phyloP scores from a whole-genome alignment of 768 basidiomycete species.

The Suillus subaureus region DNA sequence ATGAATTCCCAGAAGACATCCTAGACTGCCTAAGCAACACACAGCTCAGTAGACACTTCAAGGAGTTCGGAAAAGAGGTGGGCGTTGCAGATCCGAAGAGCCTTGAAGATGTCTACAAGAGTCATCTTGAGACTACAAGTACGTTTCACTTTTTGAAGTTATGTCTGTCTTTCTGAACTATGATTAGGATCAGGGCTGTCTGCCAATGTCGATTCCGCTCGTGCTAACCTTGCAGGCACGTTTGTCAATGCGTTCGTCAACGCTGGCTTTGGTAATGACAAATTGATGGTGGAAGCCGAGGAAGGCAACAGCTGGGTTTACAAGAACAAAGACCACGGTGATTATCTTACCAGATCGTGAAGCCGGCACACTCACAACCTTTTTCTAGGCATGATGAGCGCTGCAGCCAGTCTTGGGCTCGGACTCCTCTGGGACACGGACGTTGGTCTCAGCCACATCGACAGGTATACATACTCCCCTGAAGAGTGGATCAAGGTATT shows the following conservation, averaged over 20 bases:
- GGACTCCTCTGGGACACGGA: constrained; percentile 97
- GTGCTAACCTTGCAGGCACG: constrained; percentile 92
- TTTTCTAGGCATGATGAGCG: constrained; percentile 86
- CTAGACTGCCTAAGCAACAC: constrained; percentile 86
- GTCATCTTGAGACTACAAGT: constrained; percentile 91
- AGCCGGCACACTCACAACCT: background rate
- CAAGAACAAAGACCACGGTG: constrained; percentile 99
- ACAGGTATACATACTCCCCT: constrained; percentile 95
- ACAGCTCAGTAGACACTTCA: constrained; percentile 82
- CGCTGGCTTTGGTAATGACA: constrained; percentile 93
- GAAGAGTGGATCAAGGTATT: constrained; percentile 93
- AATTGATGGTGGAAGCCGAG: constrained; percentile 95
- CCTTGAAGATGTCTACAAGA: constrained; percentile 96
- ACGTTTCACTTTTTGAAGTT: constrained; percentile 20
- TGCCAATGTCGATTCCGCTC: constrained; percentile 87
- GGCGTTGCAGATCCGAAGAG: constrained; percentile 89
- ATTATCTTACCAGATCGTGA: constrained; percentile 17
- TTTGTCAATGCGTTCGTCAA: constrained; percentile 99
- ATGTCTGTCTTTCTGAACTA: background rate
- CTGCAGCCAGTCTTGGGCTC: constrained; percentile 91
- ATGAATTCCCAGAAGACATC: constrained; percentile 79
- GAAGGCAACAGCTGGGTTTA: constrained; percentile 99
- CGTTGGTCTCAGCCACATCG: constrained; percentile 88
- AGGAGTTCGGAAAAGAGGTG: constrained; percentile 90
- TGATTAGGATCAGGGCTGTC: constrained; percentile 61